Evolutionary conservation across 1,284 basidiomycete genomes (phyloP).

Genomic region (Ceratobasidium sp.): DNA sequence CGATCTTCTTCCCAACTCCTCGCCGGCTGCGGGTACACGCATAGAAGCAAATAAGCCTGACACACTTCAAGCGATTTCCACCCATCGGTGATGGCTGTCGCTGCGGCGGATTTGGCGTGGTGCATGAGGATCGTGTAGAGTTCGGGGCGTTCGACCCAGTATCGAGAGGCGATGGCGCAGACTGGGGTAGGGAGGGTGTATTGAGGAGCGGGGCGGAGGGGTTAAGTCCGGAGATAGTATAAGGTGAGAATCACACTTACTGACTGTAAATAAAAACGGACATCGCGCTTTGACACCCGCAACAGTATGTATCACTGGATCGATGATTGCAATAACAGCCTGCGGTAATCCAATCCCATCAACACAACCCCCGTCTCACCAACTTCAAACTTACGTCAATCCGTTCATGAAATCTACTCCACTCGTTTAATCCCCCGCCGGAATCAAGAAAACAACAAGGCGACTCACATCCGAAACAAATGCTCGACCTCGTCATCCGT

Average conservation of each 20-base stretch:
- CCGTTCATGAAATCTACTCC: slow-evolving; percentile 70
- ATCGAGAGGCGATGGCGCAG: slow-evolving; percentile 80
- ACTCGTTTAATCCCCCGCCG: neutral
- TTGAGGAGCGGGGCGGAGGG: neutral
- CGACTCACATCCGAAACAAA: slow-evolving; percentile 80
- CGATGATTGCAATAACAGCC: slow-evolving; percentile 79
- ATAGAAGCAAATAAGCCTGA: slow-evolving; percentile 78
- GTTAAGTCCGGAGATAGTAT: neutral
- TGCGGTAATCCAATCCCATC: slow-evolving; percentile 51
- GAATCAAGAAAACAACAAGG: neutral
- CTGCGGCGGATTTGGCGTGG: slow-evolving; percentile 82
- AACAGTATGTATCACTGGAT: slow-evolving; percentile 77
- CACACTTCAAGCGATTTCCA: slow-evolving; percentile 84
- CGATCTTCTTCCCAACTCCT: slow-evolving; percentile 84
- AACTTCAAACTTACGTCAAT: slow-evolving; percentile 67
- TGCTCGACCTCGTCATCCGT: slow-evolving; percentile 83
- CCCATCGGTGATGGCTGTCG: slow-evolving; percentile 79
- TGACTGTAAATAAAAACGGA: slow-evolving; percentile 83
- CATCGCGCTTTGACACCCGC: slow-evolving; percentile 79
- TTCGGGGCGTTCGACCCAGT: slow-evolving; percentile 77
- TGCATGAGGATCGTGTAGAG: slow-evolving; percentile 88
- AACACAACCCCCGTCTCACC: neutral
- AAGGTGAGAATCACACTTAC: slow-evolving; percentile 58
- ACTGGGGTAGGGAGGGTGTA: slow-evolving; percentile 58
- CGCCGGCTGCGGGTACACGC: slow-evolving; percentile 81